Conservation (phyloP, 805 yeast species). For the Candida coquimbonensis region DNA sequence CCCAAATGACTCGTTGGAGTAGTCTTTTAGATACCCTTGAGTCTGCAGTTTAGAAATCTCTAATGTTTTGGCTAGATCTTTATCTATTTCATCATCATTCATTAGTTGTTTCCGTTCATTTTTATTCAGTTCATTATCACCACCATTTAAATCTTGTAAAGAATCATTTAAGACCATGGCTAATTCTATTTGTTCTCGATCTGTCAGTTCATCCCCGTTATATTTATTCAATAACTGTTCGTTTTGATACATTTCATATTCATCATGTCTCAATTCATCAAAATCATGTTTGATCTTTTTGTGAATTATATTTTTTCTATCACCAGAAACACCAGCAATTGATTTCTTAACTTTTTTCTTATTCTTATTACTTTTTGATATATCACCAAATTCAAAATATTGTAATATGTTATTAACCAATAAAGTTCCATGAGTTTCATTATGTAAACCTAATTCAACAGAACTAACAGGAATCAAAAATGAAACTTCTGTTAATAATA, state of each 20-base stretch:
- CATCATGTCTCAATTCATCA: slow-evolving; percentile 16
- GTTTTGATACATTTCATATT: slow-evolving; percentile 9
- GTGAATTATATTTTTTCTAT: slow-evolving; percentile 14
- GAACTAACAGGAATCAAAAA: slow-evolving; percentile 12
- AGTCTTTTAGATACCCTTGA: no score
- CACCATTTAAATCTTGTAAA: slow-evolving; percentile 7
- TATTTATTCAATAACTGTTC: slow-evolving; percentile 15
- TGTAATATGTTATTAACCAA: slow-evolving; percentile 16
- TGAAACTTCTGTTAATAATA: slow-evolving; percentile 7
- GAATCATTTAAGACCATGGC: slow-evolving; percentile 22
- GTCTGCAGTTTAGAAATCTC: slow-evolving; percentile 6
- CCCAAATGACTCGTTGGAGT: background rate
- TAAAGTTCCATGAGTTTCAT: slow-evolving; percentile 14
- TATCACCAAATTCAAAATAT: slow-evolving; percentile 19
- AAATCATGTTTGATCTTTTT: slow-evolving; percentile 16
- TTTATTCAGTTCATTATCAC: no score
- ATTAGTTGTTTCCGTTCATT: background rate
- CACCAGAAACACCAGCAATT: slow-evolving; percentile 10
- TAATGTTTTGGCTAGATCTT: slow-evolving; percentile 7
- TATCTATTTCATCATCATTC: slow-evolving; percentile 9
- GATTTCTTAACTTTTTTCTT: slow-evolving; percentile 10
- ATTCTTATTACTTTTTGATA: background rate
- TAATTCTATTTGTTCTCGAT: slow-evolving; percentile 20
- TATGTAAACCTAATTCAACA: slow-evolving; percentile 9
- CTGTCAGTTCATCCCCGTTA: slow-evolving; percentile 17